These are phyloP conservation scores for Mimosa pudica DNA, from an alignment of 306 rosid species.

Conservation along the genomic window DNA sequence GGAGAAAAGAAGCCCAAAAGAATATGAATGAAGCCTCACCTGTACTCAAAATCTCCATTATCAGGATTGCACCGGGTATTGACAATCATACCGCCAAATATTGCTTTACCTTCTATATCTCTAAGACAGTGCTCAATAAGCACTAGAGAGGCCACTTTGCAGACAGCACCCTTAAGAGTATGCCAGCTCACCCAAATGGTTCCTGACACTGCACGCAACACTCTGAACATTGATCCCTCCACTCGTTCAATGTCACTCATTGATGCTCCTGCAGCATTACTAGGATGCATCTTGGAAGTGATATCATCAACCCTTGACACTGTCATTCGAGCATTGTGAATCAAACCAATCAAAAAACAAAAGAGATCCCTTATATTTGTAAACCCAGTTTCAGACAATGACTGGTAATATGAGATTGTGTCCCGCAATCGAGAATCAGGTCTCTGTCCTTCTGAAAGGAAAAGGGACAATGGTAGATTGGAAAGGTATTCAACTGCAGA, in stretches of 20 bases:
- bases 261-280: constrained; percentile 54
- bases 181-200: constrained; percentile 82
- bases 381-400: constrained; percentile 64
- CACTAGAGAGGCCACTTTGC: constrained; percentile 73
- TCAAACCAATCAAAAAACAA: constrained; percentile 64
- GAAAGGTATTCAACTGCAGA: constrained; percentile 73
- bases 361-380: constrained; percentile 76
- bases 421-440: constrained; percentile 57
- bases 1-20: constrained; percentile 3
- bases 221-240: constrained; percentile 81
- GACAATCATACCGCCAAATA: constrained; percentile 72
- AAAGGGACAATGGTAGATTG: constrained; percentile 63
- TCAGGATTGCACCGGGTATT: constrained; percentile 68
- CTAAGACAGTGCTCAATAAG: constrained; percentile 82
- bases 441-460: constrained; percentile 51
- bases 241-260: constrained; percentile 64
- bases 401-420: constrained; percentile 64
- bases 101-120: constrained; percentile 77
- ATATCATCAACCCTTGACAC: constrained; percentile 50
- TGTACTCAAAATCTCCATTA: constrained; percentile 68
- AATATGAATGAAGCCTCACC: constrained; percentile 52
- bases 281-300: constrained; percentile 52
- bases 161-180: constrained; percentile 82
- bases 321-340: constrained; percentile 60
- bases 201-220: constrained; percentile 89